Evolutionary conservation across 148 eudicot genomes (phyloP), one percentile per base, ranked within the genome.

Genomic region (Limonium bicolor): DNA sequence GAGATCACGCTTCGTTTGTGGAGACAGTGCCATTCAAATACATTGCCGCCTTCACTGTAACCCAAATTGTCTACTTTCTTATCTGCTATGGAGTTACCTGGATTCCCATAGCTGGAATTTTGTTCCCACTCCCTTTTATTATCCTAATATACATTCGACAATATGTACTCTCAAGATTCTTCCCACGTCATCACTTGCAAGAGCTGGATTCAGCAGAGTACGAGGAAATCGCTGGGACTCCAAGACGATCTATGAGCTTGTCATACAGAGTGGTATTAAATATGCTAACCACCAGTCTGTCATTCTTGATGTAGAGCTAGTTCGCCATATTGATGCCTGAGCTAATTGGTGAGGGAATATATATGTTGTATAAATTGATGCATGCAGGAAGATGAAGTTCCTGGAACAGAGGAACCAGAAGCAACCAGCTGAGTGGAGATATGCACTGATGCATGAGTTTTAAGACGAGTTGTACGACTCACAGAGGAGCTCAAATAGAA

Each of bases 401-500:
- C 45, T 2, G 26, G 5, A 11, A 16, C 20, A 20, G 45, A 21
- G 2, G 45, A 41, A 5, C 16, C 45, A 11, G 45, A 20, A n/a
- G n/a, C n/a, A n/a, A n/a, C n/a, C n/a, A n/a, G n/a, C n/a, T n/a
- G n/a, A 26, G 46, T 54, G 45, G 66, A 74, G 4, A 10, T 41
- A 16, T 41, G 45, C n/a, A n/a, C n/a, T 39, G 77, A 68, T 11
- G 95, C 77, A n/a, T 51, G 54, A 34, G 13, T n/a, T 82, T 44
- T 63, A 82, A 27, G 96, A 87, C 39, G 80, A 67, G 56, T 62
- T 87, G 43, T n/a, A 76, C 81, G 32, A 87, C 94, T 7, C 73
- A 57, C 30, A 73, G 96, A 64, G 96, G 96, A 86, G 58, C 56
- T 86, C 43, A 87, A 76, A 74, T 63, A 36, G 26, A 71, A 85